Evolutionary conservation across 768 basidiomycete species (phyloP).

Genomic region (Phylloporus sp.): DNA sequence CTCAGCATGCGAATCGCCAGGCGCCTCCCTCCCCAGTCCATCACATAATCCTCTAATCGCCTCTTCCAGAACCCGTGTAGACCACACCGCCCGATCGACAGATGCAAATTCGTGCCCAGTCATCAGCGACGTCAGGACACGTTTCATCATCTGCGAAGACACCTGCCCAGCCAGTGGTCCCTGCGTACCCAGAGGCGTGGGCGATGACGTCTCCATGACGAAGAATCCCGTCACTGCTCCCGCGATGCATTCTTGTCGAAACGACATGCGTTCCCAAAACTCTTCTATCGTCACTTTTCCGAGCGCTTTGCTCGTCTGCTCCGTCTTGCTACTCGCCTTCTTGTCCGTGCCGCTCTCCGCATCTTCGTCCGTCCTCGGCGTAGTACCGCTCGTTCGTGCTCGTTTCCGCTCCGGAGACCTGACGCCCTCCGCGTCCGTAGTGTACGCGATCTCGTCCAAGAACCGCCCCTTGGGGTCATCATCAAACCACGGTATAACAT

Average conservation of each 20-base stretch:
- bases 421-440: slow-evolving; percentile 52
- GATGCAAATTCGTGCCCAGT: slow-evolving; percentile 77
- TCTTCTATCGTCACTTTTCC: slow-evolving; percentile 62
- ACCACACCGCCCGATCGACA: slow-evolving; percentile 55
- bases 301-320: slow-evolving; percentile 49
- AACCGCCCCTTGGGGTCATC: slow-evolving; percentile 97
- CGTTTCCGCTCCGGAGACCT: slow-evolving; percentile 62
- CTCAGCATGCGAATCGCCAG: slow-evolving; percentile 33
- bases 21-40: slow-evolving; percentile 39
- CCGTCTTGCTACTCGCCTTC: slow-evolving; percentile 29
- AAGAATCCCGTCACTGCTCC: slow-evolving; percentile 95
- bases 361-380: slow-evolving; percentile 17
- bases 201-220: slow-evolving; percentile 46
- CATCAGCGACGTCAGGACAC: slow-evolving; percentile 63
- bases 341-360: slow-evolving; percentile 26
- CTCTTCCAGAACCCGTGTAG: slow-evolving; percentile 66
- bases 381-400: slow-evolving; percentile 29
- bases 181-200: slow-evolving; percentile 35
- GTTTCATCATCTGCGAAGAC: slow-evolving; percentile 58
- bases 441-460: slow-evolving; percentile 83
- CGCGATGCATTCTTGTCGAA: slow-evolving; percentile 88
- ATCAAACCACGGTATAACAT: slow-evolving; percentile 85
- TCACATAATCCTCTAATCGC: slow-evolving; percentile 70
- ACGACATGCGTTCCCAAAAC: slow-evolving; percentile 98
- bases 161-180: slow-evolving; percentile 59